Evolutionary conservation across 2,329 filamentous ascomycete genomes (phyloP).

Genomic region (Fusarium illudens): DNA sequence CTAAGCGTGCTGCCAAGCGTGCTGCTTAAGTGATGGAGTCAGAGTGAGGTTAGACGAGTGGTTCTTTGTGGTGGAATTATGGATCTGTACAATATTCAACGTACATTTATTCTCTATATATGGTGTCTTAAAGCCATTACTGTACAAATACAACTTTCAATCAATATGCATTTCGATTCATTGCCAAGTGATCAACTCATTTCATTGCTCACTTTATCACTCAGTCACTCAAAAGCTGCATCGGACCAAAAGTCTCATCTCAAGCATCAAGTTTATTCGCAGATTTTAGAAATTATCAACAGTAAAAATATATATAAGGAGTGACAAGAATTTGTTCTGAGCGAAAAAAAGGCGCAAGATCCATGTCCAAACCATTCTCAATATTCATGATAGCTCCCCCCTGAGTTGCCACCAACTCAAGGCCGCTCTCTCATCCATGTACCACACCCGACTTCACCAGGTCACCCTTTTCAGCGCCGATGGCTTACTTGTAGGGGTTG

Average conservation of each 20-base stretch:
- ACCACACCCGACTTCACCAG: neutral
- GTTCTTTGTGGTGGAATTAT: conserved; percentile 24
- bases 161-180: neutral
- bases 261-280: conserved; percentile 15
- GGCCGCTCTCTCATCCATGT: neutral
- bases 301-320: conserved; percentile 31
- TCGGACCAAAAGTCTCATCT: neutral
- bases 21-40: conserved; percentile 5
- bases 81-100: conserved; percentile 12
- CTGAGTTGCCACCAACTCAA: neutral
- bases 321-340: conserved; percentile 23
- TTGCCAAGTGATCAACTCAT: neutral
- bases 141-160: neutral
- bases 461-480: neutral
- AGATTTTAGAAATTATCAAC: conserved; percentile 32
- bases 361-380: conserved; percentile 12
- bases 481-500: conserved; percentile 7
- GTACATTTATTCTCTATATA: conserved; percentile 40
- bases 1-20: conserved; percentile 25
- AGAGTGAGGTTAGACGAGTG: neutral
- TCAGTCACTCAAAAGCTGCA: no score
- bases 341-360: conserved; percentile 10
- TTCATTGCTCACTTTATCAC: neutral
- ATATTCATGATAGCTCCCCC: conserved; percentile 2
- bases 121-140: conserved; percentile 30